Percentiles rank a stretch among this genome's conserved stretches.
These are phyloP conservation scores for Lepidium campestre DNA, from an alignment of 441 rosid genomes.

Conservation along the genomic window DNA sequence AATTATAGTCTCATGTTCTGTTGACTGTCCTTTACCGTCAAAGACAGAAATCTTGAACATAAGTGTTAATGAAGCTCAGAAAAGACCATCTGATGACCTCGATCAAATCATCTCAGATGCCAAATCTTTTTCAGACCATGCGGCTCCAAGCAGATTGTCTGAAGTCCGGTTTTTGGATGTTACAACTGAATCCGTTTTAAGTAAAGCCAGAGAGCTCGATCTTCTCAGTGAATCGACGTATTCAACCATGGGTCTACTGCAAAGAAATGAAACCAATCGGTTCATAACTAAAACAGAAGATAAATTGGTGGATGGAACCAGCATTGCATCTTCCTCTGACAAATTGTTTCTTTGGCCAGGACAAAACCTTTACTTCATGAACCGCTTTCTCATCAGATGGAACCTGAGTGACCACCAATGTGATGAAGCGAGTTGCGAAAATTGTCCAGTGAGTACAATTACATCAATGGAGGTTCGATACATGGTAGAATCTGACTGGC, in stretches of 20 bases:
- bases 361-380: slow-evolving; percentile 60
- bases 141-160: slow-evolving; percentile 30
- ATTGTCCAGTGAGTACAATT: slow-evolving; percentile 21
- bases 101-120: slow-evolving; percentile 45
- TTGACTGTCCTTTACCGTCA: slow-evolving; percentile 50
- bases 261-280: slow-evolving; percentile 54
- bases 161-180: slow-evolving; percentile 44
- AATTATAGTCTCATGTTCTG: slow-evolving; percentile 74
- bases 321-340: slow-evolving; percentile 23
- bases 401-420: slow-evolving; percentile 28
- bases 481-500: slow-evolving; percentile 80
- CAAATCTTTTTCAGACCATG: slow-evolving; percentile 31
- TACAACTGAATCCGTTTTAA: slow-evolving; percentile 48
- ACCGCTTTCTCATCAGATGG: slow-evolving; percentile 71
- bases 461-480: slow-evolving; percentile 47
- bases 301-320: slow-evolving; percentile 20
- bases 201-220: slow-evolving; percentile 60
- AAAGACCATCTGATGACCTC: slow-evolving; percentile 26
- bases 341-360: slow-evolving; percentile 43
- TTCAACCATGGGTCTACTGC: slow-evolving; percentile 38
- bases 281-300: slow-evolving; percentile 49
- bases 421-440: slow-evolving; percentile 14
- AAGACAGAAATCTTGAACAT: slow-evolving; percentile 37
- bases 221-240: slow-evolving; percentile 64
- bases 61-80: slow-evolving; percentile 27